Percentiles rank a stretch among this genome's conserved stretches.
These are phyloP conservation scores for Phlyctochytrium bullatum DNA, from an alignment of 192 early-diverging fungal species.

Conservation along the genomic window DNA sequence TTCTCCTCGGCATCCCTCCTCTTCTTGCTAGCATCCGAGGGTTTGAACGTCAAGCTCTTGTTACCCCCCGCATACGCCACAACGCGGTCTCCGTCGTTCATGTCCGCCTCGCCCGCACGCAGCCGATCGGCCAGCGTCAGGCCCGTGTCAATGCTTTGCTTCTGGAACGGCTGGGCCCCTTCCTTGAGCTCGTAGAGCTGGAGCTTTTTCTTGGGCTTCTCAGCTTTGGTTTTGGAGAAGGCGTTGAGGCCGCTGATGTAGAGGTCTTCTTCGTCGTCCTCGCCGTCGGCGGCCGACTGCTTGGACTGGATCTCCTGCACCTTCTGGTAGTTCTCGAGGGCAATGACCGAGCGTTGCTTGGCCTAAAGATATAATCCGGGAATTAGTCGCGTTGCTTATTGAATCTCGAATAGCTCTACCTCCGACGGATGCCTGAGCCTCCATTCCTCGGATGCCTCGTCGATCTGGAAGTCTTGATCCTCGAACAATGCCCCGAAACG, in stretches of 20 bases:
- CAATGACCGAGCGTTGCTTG: slow-evolving; percentile 18
- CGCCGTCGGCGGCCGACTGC: background rate
- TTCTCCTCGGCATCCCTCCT: slow-evolving; percentile 10
- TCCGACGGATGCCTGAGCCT: slow-evolving; percentile 66
- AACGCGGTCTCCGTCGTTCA: background rate
- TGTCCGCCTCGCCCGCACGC: slow-evolving; percentile 3
- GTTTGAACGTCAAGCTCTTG: slow-evolving; percentile 42
- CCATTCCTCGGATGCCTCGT: slow-evolving; percentile 77
- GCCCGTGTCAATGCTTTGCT: slow-evolving; percentile 2
- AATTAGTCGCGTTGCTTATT: background rate
- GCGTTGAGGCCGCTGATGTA: slow-evolving; percentile 28
- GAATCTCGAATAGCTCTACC: slow-evolving; percentile 2
- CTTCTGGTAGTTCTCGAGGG: slow-evolving; percentile 34
- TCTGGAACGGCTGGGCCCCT: background rate
- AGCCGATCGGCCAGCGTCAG: slow-evolving; percentile 31
- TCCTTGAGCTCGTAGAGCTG: slow-evolving; percentile 39
- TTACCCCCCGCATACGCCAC: slow-evolving; percentile 19
- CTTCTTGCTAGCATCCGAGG: slow-evolving; percentile 10
- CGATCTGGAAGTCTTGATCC: slow-evolving; percentile 89
- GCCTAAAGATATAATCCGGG: slow-evolving; percentile 4
- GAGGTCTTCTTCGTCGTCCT: slow-evolving; percentile 22
- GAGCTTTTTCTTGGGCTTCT: slow-evolving; percentile 3
- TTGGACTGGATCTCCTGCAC: slow-evolving; percentile 26
- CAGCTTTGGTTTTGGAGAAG: slow-evolving; percentile 14
- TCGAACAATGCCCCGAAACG: slow-evolving; percentile 87